Evolutionary conservation across 345 rosid species (phyloP), one percentile per base, ranked within the genome.

Genomic region (Aquilaria yunnanensis): DNA sequence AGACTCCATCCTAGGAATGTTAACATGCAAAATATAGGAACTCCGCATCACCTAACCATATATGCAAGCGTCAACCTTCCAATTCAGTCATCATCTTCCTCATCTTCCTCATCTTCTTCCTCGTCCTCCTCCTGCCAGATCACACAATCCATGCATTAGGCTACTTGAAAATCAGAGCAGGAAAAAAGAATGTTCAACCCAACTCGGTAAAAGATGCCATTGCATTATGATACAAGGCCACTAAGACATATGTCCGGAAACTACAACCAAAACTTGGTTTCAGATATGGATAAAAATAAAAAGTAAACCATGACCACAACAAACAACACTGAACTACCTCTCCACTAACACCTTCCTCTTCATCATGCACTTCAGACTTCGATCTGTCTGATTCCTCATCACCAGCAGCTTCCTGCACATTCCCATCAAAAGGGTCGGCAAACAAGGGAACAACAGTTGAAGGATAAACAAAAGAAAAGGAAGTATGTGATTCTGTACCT

Each of bases 331-430:
- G 14, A n/a, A 32, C 33, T 67, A 82, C 89, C 90, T 80, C 85
- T 49, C 59, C 82, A 49, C 75, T 78, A 30, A 77, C 87, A 62
- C 71, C 82, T 37, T 75, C 85, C 57, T 83, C 81, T 62, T 80
- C 86, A 59, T 82, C 88, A 53, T 81, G 72, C 72, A 78, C 90
- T 71, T 90, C 90, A 6, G 92, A 85, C 63, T 78, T 80, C 52
- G 92, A 83, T 54, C 67, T 76, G 32, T 85, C 90, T 12, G 95
- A 85, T 23, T 68, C 87, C 50, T 78, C 88, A 47, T 75, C 69
- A 48, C 68, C 70, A 6, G 57, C 61, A 6, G 67, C 71, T 61
- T 77, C 86, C 82, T 85, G 74, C 43, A 37, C 8, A 37, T 37
- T 37, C 8, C 8, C 43, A 59, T 7, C 32, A 9, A 49, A 14